Percentiles rank a stretch among this genome's conserved stretches.
Evolutionary conservation across 495 filamentous ascomycete species (phyloP).

Genomic region (Penicillium paradoxum): DNA sequence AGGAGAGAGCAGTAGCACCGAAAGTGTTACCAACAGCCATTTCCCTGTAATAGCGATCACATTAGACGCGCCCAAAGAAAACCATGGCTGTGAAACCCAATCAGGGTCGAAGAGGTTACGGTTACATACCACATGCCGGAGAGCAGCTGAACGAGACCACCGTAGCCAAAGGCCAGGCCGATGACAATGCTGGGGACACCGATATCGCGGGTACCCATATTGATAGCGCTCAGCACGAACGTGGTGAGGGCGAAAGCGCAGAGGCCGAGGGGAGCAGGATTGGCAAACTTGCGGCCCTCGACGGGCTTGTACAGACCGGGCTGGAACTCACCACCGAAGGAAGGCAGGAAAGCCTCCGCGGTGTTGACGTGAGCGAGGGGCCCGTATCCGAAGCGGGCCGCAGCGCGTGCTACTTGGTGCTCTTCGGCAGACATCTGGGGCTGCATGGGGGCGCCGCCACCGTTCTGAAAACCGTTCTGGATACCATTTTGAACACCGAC

Average conservation of each 20-base stretch:
- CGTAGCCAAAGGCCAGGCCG: conserved; percentile 69
- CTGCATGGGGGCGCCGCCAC: conserved; percentile 13
- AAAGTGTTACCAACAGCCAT: conserved; percentile 98
- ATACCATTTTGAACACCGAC: no score
- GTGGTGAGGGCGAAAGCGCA: conserved; percentile 93
- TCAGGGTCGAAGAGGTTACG: background rate
- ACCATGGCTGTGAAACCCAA: background rate
- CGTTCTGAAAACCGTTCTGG: no score
- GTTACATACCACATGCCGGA: conserved; percentile 93
- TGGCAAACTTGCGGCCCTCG: conserved; percentile 76
- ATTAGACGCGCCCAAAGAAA: background rate
- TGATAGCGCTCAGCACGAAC: conserved; percentile 85
- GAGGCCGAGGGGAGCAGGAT: conserved; percentile 81
- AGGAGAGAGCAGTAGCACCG: conserved; percentile 92
- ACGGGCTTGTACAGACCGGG: conserved; percentile 81
- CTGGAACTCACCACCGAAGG: conserved; percentile 96
- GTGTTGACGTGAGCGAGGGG: conserved; percentile 69
- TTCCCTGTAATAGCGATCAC: conserved; percentile 61
- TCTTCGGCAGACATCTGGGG: conserved; percentile 45
- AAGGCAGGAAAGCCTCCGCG: conserved; percentile 57
- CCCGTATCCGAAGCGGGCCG: conserved; percentile 51
- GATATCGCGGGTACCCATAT: conserved; percentile 62
- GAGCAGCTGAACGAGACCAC: conserved; percentile 85
- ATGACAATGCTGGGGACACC: conserved; percentile 62
- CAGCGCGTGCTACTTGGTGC: conserved; percentile 41